Percentiles rank a stretch among this genome's conserved stretches.
These are phyloP conservation scores for Hypomyces perniciosus DNA, from an alignment of 2,329 filamentous ascomycete species.

Conservation along the genomic window DNA sequence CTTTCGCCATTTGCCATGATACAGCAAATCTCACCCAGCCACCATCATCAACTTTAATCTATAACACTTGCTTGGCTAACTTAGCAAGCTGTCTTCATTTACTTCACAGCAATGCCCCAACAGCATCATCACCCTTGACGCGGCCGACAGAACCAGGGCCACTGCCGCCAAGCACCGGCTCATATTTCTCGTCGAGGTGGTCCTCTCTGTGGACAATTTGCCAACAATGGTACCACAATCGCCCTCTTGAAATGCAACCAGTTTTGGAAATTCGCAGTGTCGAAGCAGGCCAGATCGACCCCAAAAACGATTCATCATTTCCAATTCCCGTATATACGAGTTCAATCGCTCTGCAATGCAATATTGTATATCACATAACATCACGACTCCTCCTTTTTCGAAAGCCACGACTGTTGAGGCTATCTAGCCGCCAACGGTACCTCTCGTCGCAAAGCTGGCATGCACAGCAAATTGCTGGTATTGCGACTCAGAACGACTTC, in stretches of 20 bases:
- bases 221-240: conserved; percentile 15
- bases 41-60: conserved; percentile 3
- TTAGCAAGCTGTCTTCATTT: conserved; percentile 12
- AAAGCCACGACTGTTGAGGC: conserved; percentile 17
- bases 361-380: conserved; percentile 17
- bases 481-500: conserved; percentile 24
- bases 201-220: conserved; percentile 14
- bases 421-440: conserved; percentile 7
- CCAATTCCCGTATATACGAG: conserved; percentile 18
- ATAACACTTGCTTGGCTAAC: conserved; percentile 10
- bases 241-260: conserved; percentile 14
- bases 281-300: conserved; percentile 16
- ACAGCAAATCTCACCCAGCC: not conserved
- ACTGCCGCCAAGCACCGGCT: not conserved
- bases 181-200: conserved; percentile 10
- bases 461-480: conserved; percentile 24
- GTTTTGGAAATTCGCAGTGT: conserved; percentile 17
- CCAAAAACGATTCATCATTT: conserved; percentile 15
- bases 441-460: conserved; percentile 22
- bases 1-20: conserved; percentile 1
- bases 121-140: not conserved
- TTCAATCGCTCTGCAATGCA: conserved; percentile 17
- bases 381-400: conserved; percentile 17
- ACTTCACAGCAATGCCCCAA: not conserved
- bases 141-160: not conserved